Conservation (phyloP, 2,329 filamentous ascomycete genomes). For the Fusarium sp. region DNA sequence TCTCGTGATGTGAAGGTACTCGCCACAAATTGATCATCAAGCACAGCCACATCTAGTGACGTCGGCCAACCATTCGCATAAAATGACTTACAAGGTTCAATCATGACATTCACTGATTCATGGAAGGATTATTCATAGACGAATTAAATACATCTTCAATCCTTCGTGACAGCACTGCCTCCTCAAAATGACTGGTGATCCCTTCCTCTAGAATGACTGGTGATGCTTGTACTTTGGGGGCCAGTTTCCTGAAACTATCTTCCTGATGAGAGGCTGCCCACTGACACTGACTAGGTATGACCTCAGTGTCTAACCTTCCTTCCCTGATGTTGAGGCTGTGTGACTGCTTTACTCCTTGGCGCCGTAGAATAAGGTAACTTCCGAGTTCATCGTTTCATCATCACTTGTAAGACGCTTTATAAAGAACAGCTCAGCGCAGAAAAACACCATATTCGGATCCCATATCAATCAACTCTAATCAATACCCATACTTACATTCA, state of each 20-base stretch:
- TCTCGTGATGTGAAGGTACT: background rate
- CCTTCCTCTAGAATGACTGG: no score
- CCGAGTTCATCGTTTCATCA: conserved; percentile 1
- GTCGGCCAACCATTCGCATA: conserved; percentile 6
- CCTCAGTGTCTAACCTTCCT: background rate
- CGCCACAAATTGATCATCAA: conserved; percentile 1
- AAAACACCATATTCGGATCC: background rate
- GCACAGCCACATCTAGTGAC: conserved; percentile 9
- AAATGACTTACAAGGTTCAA: background rate
- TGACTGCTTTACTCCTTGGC: background rate
- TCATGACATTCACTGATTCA: background rate
- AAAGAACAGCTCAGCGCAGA: background rate
- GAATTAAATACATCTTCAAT: background rate
- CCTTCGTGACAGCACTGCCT: background rate
- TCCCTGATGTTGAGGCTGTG: background rate
- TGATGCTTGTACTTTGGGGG: background rate
- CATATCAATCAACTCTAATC: background rate
- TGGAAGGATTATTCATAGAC: background rate
- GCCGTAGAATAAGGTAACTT: background rate
- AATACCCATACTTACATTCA: background rate
- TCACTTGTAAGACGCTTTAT: background rate
- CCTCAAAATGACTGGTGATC: no score
- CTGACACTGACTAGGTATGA: no score
- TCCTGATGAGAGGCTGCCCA: background rate
- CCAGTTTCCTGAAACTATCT: background rate